Evolutionary conservation across 495 filamentous ascomycete genomes (phyloP).

Genomic region (Sphaerosporella brunnea): DNA sequence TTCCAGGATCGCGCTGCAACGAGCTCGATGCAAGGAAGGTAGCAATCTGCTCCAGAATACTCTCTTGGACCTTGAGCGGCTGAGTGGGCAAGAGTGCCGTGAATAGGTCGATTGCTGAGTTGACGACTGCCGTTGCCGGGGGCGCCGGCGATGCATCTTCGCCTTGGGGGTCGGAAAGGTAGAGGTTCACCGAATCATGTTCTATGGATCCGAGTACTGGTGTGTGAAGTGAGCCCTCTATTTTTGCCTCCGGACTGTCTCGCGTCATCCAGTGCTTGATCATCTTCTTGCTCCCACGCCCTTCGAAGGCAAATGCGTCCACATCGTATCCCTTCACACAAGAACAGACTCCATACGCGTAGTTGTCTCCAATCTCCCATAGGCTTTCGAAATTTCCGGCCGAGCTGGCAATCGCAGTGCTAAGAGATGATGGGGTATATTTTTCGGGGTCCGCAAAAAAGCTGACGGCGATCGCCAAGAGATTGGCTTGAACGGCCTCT

Average conservation of each 20-base stretch:
- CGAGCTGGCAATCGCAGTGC: conserved; percentile 83
- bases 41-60: conserved; percentile 79
- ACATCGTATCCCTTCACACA: conserved; percentile 61
- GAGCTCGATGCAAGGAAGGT: conserved; percentile 62
- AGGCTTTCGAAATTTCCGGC: conserved; percentile 76
- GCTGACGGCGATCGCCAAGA: conserved; percentile 78
- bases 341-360: conserved; percentile 79
- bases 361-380: conserved; percentile 91
- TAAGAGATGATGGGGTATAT: conserved; percentile 64
- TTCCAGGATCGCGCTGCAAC: conserved; percentile 69
- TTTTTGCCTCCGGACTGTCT: conserved; percentile 45
- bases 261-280: conserved; percentile 42
- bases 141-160: conserved; percentile 48
- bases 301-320: conserved; percentile 37
- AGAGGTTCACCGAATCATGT: conserved; percentile 73
- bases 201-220: conserved; percentile 46
- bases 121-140: conserved; percentile 80
- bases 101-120: conserved; percentile 81
- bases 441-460: conserved; percentile 88
- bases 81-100: conserved; percentile 78
- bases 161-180: conserved; percentile 36
- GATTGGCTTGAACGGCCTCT: conserved; percentile 77
- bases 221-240: conserved; percentile 46
- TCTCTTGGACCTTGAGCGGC: conserved; percentile 79
- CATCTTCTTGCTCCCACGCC: conserved; percentile 39